phyloP scores from a whole-genome alignment of 31 red algal genomes.

The Asparagopsis taxiformis region DNA sequence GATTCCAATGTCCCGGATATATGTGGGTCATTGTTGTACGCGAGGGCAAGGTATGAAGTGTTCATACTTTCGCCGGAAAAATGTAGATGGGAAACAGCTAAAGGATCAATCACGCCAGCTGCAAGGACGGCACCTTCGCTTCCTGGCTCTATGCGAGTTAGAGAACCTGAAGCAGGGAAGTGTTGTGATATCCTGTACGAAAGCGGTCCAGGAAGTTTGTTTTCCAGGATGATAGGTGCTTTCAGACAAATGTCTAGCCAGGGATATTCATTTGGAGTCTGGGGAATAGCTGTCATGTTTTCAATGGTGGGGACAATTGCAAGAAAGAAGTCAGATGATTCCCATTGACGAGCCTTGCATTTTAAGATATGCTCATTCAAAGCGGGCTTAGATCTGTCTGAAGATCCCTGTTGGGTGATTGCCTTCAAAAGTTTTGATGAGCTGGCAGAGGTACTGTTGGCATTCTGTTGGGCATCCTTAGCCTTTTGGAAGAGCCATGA shows the following conservation, averaged over 20 bases:
- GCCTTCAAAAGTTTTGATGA: too few relatives aligned
- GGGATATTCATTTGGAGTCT: not conserved
- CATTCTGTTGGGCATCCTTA: too few relatives aligned
- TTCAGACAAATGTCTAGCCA: slow-evolving; percentile 75
- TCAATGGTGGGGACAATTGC: slow-evolving; percentile 12
- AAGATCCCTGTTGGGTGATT: too few relatives aligned
- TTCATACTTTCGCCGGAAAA: slow-evolving; percentile 49
- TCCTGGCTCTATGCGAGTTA: slow-evolving; percentile 4
- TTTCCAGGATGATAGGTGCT: slow-evolving; percentile 62
- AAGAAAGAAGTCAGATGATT: slow-evolving; percentile 36
- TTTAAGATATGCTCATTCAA: too few relatives aligned
- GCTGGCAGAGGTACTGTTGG: too few relatives aligned
- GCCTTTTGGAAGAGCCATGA: slow-evolving; percentile 33
- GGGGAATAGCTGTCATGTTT: not conserved
- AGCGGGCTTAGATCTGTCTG: too few relatives aligned
- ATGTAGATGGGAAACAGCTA: slow-evolving; percentile 57
- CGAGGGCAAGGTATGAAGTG: slow-evolving; percentile 43
- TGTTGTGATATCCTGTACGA: slow-evolving; percentile 37
- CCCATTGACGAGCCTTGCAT: slow-evolving; percentile 22
- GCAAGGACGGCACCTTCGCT: slow-evolving; percentile 31
- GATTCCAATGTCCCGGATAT: not conserved
- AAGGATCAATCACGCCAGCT: slow-evolving; percentile 44
- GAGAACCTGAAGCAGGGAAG: not conserved
- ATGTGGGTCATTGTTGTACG: slow-evolving; percentile 33
- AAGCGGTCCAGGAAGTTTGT: slow-evolving; percentile 42